phyloP scores from a whole-genome alignment of 148 eudicot genomes.

The Mesembryanthemum crystallinum region DNA sequence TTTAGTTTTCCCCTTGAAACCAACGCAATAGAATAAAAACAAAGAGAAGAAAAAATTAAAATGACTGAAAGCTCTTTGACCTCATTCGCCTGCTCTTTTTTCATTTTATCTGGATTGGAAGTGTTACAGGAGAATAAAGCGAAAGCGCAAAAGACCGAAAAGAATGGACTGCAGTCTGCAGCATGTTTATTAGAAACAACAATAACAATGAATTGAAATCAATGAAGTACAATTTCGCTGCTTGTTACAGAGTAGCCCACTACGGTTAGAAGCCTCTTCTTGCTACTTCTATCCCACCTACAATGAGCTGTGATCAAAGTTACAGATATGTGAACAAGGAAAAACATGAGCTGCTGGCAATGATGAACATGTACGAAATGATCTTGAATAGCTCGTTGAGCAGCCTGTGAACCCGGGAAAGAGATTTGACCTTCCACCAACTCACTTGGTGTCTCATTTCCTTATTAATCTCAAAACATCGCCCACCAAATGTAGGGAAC shows the following conservation, averaged over 20 bases:
- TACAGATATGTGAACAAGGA: background rate
- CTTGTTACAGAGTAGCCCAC: background rate
- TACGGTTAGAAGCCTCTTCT: background rate
- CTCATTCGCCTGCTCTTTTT: too few species aligned
- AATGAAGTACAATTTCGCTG: background rate
- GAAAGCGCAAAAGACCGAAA: background rate
- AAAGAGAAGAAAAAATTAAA: too few species aligned
- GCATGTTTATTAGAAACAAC: background rate
- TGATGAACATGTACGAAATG: background rate
- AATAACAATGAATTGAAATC: background rate
- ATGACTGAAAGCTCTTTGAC: too few species aligned
- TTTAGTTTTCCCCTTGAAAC: too few species aligned
- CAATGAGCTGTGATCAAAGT: background rate
- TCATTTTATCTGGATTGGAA: background rate
- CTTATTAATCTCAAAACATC: slow-evolving; percentile 74
- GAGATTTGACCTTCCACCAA: background rate
- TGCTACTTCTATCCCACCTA: background rate
- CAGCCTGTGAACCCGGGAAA: background rate
- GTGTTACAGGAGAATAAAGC: background rate
- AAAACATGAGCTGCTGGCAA: background rate
- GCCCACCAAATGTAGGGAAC: slow-evolving; percentile 88
- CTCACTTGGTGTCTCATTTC: slow-evolving; percentile 38
- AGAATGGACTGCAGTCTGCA: background rate
- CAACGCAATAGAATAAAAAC: too few species aligned
- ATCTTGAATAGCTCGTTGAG: background rate